These are phyloP conservation scores for Aspergillus bridgeri DNA, from an alignment of 495 filamentous ascomycete species.

Conservation along the genomic window DNA sequence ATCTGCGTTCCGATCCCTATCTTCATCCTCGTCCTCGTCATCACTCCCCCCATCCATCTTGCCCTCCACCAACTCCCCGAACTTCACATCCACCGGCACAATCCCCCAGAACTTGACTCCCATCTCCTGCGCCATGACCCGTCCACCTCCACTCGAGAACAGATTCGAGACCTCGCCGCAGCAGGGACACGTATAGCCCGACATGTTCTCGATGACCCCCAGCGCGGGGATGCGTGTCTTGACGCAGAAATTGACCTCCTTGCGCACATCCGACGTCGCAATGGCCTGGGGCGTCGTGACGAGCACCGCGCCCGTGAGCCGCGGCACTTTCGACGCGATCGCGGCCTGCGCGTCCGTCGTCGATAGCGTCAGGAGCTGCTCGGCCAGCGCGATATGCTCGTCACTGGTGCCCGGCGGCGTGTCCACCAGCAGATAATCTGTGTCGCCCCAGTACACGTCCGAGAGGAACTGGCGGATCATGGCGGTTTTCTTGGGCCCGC, in stretches of 20 bases:
- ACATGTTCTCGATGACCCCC: constrained; percentile 97
- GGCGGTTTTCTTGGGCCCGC: constrained; percentile 96
- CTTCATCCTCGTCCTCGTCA: constrained; percentile 35
- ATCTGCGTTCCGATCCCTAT: background rate
- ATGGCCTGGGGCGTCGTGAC: constrained; percentile 97
- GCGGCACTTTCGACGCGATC: constrained; percentile 30
- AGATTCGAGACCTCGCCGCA: constrained; percentile 92
- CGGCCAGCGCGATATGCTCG: constrained; percentile 92
- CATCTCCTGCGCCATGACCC: constrained; percentile 86
- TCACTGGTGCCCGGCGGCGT: constrained; percentile 96
- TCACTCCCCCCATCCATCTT: constrained; percentile 39
- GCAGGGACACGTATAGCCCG: constrained; percentile 91
- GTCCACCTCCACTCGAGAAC: constrained; percentile 84
- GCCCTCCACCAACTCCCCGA: constrained; percentile 64
- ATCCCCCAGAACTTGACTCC: constrained; percentile 78
- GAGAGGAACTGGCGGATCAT: constrained; percentile 96
- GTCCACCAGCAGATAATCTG: constrained; percentile 90
- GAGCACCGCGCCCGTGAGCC: constrained; percentile 76
- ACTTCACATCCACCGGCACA: constrained; percentile 81
- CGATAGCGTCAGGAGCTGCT: constrained; percentile 65
- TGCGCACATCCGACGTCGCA: constrained; percentile 86
- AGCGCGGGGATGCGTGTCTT: constrained; percentile 81
- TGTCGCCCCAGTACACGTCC: constrained; percentile 84
- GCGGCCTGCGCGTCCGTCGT: constrained; percentile 29
- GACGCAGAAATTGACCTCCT: constrained; percentile 92